Percentiles rank a stretch among this genome's conserved stretches.
Conservation (phyloP, 1,284 basidiomycete species). For the Baeospora myosura region DNA sequence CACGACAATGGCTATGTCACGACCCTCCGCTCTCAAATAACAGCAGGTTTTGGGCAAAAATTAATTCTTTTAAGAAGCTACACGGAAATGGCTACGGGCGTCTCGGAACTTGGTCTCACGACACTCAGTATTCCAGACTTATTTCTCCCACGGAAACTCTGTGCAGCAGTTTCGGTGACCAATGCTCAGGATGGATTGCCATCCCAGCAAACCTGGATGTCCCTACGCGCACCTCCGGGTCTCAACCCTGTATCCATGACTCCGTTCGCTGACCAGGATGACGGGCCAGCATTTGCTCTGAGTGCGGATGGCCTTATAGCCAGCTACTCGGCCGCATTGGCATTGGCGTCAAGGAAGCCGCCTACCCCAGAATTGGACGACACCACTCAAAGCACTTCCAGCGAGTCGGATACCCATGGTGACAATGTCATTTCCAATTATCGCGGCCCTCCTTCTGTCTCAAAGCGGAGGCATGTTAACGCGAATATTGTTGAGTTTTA, state of each 20-base stretch:
- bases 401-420: no score
- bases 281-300: no score
- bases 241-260: no score
- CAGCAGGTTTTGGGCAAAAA: constrained; percentile 41
- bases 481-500: background rate
- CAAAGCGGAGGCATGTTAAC: constrained; percentile 13
- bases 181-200: background rate
- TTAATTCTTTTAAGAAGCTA: constrained; percentile 46
- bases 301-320: no score
- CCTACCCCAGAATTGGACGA: no score
- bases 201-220: no score
- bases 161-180: constrained; percentile 3
- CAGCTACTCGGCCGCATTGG: no score
- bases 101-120: constrained; percentile 35
- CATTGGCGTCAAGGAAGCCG: no score
- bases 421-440: constrained; percentile 14
- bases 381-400: no score
- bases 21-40: constrained; percentile 39
- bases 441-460: no score
- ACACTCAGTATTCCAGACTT: constrained; percentile 37
- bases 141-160: constrained; percentile 40
- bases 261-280: no score
- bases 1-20: constrained; percentile 52
- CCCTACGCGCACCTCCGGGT: no score
- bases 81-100: constrained; percentile 36